A percentile compares a stretch with the other conserved stretches of the same genome.
Evolutionary conservation across 106 monocot species (phyloP).

Genomic region (Allium fistulosum): DNA sequence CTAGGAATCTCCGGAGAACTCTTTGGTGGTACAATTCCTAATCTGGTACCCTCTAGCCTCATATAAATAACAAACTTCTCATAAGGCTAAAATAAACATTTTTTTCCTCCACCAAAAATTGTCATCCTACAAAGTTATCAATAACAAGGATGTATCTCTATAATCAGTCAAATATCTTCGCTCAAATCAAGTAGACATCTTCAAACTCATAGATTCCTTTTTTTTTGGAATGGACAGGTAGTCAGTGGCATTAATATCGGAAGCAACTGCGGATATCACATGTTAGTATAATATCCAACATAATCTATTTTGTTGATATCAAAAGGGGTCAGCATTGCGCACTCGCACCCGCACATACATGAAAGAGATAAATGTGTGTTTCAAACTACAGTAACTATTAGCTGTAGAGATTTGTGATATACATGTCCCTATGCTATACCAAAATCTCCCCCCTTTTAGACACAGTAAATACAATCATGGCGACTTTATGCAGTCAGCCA

Average conservation of each 20-base stretch:
- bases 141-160: not conserved
- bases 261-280: slow-evolving; percentile 85
- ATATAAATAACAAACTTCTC: not conserved
- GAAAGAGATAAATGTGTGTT: too few species aligned
- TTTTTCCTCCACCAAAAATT: not conserved
- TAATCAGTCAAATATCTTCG: not conserved
- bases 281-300: slow-evolving; percentile 37
- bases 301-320: too few species aligned
- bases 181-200: not conserved
- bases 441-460: too few species aligned
- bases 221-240: slow-evolving; percentile 46
- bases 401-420: too few species aligned
- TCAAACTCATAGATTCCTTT: too few species aligned
- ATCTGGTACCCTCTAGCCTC: slow-evolving; percentile 44
- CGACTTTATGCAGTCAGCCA: too few species aligned
- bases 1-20: slow-evolving; percentile 83
- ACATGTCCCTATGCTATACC: too few species aligned
- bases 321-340: too few species aligned
- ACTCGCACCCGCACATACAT: too few species aligned
- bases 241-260: slow-evolving; percentile 90
- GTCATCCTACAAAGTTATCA: too few species aligned
- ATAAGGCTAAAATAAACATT: not conserved
- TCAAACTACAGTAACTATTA: too few species aligned
- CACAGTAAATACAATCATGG: too few species aligned
- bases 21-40: slow-evolving; percentile 75